phyloP scores from a whole-genome alignment of 768 basidiomycete species.

The Holtermanniella nyarrowii region DNA sequence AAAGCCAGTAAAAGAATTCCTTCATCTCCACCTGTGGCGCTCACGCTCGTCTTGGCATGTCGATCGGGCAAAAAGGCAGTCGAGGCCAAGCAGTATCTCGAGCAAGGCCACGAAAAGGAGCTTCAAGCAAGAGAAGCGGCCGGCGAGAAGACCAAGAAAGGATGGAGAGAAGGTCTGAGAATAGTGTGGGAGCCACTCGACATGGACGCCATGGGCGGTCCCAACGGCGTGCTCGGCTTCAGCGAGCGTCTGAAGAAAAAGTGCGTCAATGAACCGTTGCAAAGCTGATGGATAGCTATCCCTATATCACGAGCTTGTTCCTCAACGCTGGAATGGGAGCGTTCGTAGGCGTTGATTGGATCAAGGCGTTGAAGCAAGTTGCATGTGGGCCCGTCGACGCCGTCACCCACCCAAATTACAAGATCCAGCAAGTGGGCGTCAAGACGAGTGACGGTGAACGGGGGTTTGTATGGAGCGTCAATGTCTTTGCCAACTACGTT shows the following conservation, averaged over 20 bases:
- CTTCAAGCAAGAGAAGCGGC: conserved; percentile 13
- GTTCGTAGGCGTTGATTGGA: conserved; percentile 24
- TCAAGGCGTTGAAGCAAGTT: conserved; percentile 20
- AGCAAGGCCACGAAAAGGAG: conserved; percentile 13
- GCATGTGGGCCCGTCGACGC: conserved; percentile 19
- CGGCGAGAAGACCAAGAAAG: conserved; percentile 18
- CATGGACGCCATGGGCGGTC: conserved; percentile 26
- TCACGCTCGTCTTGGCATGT: conserved; percentile 41
- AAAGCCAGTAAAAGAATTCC: conserved; percentile 1
- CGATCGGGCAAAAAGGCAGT: conserved; percentile 26
- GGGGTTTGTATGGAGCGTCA: conserved; percentile 34
- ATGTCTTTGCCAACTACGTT: conserved; percentile 34
- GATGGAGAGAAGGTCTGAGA: conserved; percentile 31
- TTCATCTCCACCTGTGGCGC: conserved; percentile 14
- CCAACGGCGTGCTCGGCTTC: conserved; percentile 30
- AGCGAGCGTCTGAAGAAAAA: conserved; percentile 21
- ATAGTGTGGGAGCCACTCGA: conserved; percentile 37
- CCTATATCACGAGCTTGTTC: conserved; percentile 38
- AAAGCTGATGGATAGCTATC: conserved; percentile 22
- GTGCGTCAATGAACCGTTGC: conserved; percentile 15
- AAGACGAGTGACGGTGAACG: conserved; percentile 37
- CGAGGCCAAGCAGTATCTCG: conserved; percentile 7
- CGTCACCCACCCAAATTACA: conserved; percentile 28
- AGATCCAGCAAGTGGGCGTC: conserved; percentile 27
- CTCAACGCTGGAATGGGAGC: conserved; percentile 40